Evolutionary conservation across 495 filamentous ascomycete genomes (phyloP).

Genomic region (Pyrenula massariospora): DNA sequence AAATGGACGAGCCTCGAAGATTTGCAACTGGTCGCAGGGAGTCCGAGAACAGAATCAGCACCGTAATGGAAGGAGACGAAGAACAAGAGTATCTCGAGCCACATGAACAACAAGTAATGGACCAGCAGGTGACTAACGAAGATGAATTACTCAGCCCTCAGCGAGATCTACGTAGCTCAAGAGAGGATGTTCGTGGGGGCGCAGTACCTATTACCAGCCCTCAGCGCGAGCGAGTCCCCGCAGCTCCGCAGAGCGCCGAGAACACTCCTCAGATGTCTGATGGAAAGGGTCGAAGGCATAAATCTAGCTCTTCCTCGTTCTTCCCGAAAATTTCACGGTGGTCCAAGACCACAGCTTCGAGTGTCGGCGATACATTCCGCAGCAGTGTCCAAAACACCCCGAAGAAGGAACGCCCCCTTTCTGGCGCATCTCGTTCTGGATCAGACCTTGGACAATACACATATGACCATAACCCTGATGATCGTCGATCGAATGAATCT

Average conservation of each 20-base stretch:
- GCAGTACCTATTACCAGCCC: conserved; percentile 63
- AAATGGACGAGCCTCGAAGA: conserved; percentile 42
- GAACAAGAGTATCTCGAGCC: conserved; percentile 48
- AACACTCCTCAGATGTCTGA: conserved; percentile 60
- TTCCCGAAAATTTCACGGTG: conserved; percentile 91
- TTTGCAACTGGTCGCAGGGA: conserved; percentile 47
- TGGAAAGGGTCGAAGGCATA: conserved; percentile 79
- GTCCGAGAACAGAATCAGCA: conserved; percentile 73
- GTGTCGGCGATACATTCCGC: conserved; percentile 44
- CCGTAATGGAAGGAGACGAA: conserved; percentile 70
- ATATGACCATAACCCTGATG: conserved; percentile 54
- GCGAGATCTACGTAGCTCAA: neutral
- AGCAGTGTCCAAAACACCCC: conserved; percentile 32
- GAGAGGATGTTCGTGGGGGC: conserved; percentile 34
- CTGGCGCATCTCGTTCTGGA: conserved; percentile 55
- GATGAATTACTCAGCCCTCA: conserved; percentile 15
- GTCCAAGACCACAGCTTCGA: conserved; percentile 91
- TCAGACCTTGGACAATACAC: conserved; percentile 56
- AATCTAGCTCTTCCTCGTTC: conserved; percentile 67
- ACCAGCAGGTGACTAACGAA: conserved; percentile 24
- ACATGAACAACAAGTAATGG: conserved; percentile 36
- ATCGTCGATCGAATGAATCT: conserved; percentile 50
- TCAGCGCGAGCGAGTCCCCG: conserved; percentile 47
- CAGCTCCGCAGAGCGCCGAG: conserved; percentile 52
- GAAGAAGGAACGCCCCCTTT: conserved; percentile 39